Evolutionary conservation across 1,139 yeast species (phyloP).

Genomic region (Pichia norvegensis): DNA sequence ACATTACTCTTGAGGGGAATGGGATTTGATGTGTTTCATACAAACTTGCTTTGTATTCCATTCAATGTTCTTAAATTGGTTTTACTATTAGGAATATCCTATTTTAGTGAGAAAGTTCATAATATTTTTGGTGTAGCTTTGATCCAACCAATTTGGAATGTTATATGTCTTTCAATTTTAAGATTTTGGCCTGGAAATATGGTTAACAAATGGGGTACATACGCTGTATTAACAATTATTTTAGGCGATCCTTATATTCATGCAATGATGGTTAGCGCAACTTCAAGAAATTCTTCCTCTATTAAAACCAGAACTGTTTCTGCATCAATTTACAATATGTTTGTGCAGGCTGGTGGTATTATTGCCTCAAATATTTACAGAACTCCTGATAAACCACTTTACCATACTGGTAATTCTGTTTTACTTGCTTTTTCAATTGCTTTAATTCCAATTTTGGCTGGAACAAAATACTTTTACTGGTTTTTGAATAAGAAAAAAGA

Average conservation of each 20-base stretch:
- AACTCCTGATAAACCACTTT: conserved; percentile 48
- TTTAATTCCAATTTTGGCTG: conserved; percentile 21
- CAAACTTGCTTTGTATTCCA: conserved; percentile 52
- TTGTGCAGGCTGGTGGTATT: conserved; percentile 49
- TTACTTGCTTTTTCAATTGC: conserved; percentile 34
- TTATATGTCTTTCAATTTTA: conserved; percentile 37
- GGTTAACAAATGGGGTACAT: conserved; percentile 45
- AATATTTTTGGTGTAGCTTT: conserved; percentile 33
- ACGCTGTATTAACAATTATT: conserved; percentile 39
- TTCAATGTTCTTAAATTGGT: conserved; percentile 33
- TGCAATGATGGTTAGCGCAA: conserved; percentile 54
- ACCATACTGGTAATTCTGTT: conserved; percentile 46
- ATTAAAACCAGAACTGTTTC: conserved; percentile 53
- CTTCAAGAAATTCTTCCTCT: conserved; percentile 52
- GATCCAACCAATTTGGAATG: conserved; percentile 33
- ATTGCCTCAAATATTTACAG: conserved; percentile 48
- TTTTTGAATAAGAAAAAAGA: conserved; percentile 41
- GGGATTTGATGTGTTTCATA: conserved; percentile 49
- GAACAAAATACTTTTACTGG: conserved; percentile 36
- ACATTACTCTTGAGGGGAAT: conserved; percentile 44
- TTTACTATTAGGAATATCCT: conserved; percentile 32
- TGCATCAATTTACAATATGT: conserved; percentile 56
- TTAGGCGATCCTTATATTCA: conserved; percentile 44
- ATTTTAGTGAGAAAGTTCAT: conserved; percentile 34
- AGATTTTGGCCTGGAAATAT: conserved; percentile 47